Evolutionary conservation across 2,329 filamentous ascomycete genomes (phyloP).

Genomic region (Claviceps sp.): DNA sequence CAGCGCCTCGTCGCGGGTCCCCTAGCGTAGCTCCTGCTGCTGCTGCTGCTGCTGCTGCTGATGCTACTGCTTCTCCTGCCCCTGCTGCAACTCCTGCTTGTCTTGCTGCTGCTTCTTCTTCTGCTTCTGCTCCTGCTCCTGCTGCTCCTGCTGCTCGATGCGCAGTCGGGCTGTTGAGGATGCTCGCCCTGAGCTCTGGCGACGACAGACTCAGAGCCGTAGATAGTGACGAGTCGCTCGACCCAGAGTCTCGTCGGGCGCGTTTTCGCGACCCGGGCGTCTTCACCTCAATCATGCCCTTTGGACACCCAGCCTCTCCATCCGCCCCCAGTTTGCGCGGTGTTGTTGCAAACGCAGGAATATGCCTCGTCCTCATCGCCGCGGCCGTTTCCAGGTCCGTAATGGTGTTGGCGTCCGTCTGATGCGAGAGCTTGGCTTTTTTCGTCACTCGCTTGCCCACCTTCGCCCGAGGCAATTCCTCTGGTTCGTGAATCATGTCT

Average conservation of each 20-base stretch:
- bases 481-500: constrained; percentile 24
- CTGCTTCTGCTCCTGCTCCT: not conserved
- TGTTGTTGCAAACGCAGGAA: constrained; percentile 1
- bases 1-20: not conserved
- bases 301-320: not conserved
- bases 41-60: not conserved
- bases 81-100: not conserved
- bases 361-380: not conserved
- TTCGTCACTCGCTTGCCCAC: constrained; percentile 20
- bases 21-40: not conserved
- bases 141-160: not conserved
- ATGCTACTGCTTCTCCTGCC: constrained; percentile 1
- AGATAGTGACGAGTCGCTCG: constrained; percentile 31
- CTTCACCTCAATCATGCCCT: constrained; percentile 13
- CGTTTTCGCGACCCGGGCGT: constrained; percentile 24
- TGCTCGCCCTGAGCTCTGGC: constrained; percentile 20
- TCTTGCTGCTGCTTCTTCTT: not conserved
- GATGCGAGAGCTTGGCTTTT: constrained; percentile 22
- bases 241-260: constrained; percentile 22
- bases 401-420: constrained; percentile 3
- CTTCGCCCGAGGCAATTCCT: constrained; percentile 1
- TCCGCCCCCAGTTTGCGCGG: constrained; percentile 1
- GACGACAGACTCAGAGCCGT: constrained; percentile 26
- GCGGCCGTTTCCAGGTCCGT: not conserved
- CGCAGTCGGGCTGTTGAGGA: constrained; percentile 4